Percentiles rank a stretch among this genome's conserved stretches.
These are phyloP conservation scores for Leccinum huronense DNA, from an alignment of 1,284 basidiomycete species.

Conservation along the genomic window DNA sequence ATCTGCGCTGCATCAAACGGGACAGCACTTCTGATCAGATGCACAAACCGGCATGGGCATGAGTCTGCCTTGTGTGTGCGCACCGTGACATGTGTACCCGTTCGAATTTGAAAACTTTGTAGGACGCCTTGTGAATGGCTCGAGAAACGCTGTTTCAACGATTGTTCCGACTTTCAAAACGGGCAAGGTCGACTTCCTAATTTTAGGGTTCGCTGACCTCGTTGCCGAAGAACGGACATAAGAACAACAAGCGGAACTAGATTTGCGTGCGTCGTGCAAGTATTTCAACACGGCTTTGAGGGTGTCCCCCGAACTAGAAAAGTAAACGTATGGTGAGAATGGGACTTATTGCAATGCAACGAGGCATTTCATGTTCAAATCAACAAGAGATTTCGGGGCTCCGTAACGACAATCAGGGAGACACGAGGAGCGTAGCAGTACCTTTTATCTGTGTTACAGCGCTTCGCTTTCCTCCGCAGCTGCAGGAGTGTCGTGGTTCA, in stretches of 20 bases:
- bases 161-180: conserved; percentile 16
- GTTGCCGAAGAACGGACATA: conserved; percentile 6
- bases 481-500: not conserved
- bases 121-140: conserved; percentile 4
- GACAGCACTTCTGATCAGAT: conserved; percentile 1
- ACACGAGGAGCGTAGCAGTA: conserved; percentile 11
- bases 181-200: not conserved
- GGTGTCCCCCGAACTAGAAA: conserved; percentile 3
- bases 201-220: conserved; percentile 14
- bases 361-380: conserved; percentile 12
- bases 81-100: conserved; percentile 4
- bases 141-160: conserved; percentile 5
- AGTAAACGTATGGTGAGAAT: not conserved
- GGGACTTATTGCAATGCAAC: conserved; percentile 18
- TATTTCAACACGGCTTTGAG: conserved; percentile 4
- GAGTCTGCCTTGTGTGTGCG: conserved; percentile 1
- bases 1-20: not conserved
- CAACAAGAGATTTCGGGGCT: conserved; percentile 1
- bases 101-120: conserved; percentile 10
- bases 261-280: conserved; percentile 1
- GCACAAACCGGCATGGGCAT: not conserved
- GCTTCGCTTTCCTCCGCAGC: conserved; percentile 8
- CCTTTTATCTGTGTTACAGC: conserved; percentile 12
- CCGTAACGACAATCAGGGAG: conserved; percentile 6
- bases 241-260: conserved; percentile 17